A percentile compares a stretch with the other conserved stretches of the same genome.
Conservation (phyloP, 1,284 basidiomycete species). For the Rhodotorula sp. region DNA sequence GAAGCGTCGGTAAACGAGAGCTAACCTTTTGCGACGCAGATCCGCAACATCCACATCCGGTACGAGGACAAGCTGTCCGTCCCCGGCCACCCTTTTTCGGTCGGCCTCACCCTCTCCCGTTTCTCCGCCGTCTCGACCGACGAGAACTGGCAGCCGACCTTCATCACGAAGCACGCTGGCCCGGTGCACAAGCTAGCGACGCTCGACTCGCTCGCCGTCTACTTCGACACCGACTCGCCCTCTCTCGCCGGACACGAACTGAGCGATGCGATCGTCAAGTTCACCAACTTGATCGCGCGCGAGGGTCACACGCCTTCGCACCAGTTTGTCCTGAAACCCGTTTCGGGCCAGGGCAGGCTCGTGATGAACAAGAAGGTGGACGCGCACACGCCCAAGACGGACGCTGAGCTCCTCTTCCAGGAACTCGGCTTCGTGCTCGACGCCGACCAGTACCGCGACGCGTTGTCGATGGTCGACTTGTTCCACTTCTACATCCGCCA, state of each 20-base stretch:
- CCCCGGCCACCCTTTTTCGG: slow-evolving; percentile 94
- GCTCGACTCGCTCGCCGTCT: slow-evolving; percentile 82
- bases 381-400: slow-evolving; percentile 71
- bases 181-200: slow-evolving; percentile 94
- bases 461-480: slow-evolving; percentile 90
- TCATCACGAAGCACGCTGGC: slow-evolving; percentile 84
- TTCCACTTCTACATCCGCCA: slow-evolving; percentile 95
- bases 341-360: slow-evolving; percentile 88
- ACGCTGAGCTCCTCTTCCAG: slow-evolving; percentile 85
- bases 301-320: slow-evolving; percentile 61
- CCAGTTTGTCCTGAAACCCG: slow-evolving; percentile 94
- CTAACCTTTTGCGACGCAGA: slow-evolving; percentile 14
- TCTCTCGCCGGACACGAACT: slow-evolving; percentile 67
- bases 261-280: slow-evolving; percentile 69
- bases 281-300: slow-evolving; percentile 68
- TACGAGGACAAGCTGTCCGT: slow-evolving; percentile 95
- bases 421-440: slow-evolving; percentile 93
- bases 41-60: slow-evolving; percentile 86
- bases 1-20: fast-evolving
- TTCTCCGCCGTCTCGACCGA: slow-evolving; percentile 95
- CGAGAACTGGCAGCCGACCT: slow-evolving; percentile 86
- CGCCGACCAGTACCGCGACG: slow-evolving; percentile 92
- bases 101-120: slow-evolving; percentile 84
- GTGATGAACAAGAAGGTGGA: slow-evolving; percentile 72
- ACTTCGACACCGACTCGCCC: slow-evolving; percentile 91